A percentile compares a stretch with the other conserved stretches of the same genome.
These are phyloP conservation scores for Ogataea angusta DNA, from an alignment of 805 yeast species.

Conservation along the genomic window DNA sequence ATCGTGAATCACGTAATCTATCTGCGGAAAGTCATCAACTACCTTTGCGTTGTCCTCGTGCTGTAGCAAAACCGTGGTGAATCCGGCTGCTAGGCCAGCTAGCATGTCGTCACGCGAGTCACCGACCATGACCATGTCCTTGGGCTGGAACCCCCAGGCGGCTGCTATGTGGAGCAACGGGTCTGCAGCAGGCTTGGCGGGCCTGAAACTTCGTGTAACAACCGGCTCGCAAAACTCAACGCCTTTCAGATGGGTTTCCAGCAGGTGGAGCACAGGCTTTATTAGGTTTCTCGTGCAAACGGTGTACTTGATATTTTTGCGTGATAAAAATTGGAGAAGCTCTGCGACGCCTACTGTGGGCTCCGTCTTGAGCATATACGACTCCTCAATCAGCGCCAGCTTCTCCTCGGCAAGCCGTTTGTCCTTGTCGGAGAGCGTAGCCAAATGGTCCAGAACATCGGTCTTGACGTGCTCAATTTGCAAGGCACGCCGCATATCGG, in stretches of 20 bases:
- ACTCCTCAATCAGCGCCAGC: slow-evolving; percentile 52
- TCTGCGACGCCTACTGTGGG: slow-evolving; percentile 46
- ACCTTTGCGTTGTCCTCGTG: slow-evolving; percentile 50
- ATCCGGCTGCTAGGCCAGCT: slow-evolving; percentile 64
- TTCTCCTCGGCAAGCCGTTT: slow-evolving; percentile 43
- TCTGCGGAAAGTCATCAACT: slow-evolving; percentile 34
- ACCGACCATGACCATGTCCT: slow-evolving; percentile 63
- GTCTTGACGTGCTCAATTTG: slow-evolving; percentile 40
- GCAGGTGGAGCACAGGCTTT: slow-evolving; percentile 52
- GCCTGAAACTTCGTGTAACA: slow-evolving; percentile 60
- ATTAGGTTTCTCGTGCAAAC: slow-evolving; percentile 62
- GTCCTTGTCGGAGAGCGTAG: slow-evolving; percentile 37
- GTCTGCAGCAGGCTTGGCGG: slow-evolving; percentile 67
- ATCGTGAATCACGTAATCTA: slow-evolving; percentile 36
- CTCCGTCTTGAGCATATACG: slow-evolving; percentile 58
- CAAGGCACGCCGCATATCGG: slow-evolving; percentile 58
- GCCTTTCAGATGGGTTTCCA: slow-evolving; percentile 39
- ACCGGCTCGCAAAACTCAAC: slow-evolving; percentile 44
- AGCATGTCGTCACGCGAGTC: slow-evolving; percentile 69
- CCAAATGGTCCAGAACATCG: slow-evolving; percentile 55
- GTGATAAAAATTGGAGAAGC: slow-evolving; percentile 35
- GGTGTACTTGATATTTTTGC: slow-evolving; percentile 40
- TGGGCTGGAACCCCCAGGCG: slow-evolving; percentile 44
- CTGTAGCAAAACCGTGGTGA: slow-evolving; percentile 50
- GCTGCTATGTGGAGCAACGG: slow-evolving; percentile 57